Evolutionary conservation across 2,329 filamentous ascomycete species (phyloP).

Genomic region (Cephalotrichum gorgonifer): DNA sequence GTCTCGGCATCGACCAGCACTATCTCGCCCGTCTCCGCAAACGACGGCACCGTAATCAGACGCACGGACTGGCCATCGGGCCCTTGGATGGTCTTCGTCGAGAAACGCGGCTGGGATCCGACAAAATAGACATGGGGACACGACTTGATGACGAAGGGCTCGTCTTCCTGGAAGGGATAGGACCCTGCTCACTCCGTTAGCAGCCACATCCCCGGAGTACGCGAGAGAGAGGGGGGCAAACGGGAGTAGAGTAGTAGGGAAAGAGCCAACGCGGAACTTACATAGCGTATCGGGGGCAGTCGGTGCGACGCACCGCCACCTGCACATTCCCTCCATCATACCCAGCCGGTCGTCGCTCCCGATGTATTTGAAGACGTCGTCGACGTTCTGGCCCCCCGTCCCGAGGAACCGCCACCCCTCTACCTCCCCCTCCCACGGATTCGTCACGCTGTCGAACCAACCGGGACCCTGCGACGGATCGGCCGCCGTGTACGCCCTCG

Average conservation of each 20-base stretch:
- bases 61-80: constrained; percentile 60
- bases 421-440: constrained; percentile 84
- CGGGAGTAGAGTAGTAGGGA: no score
- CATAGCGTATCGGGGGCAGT: constrained; percentile 94
- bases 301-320: constrained; percentile 84
- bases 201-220: background rate
- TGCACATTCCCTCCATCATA: constrained; percentile 90
- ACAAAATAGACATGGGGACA: constrained; percentile 90
- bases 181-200: constrained; percentile 56
- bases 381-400: constrained; percentile 83
- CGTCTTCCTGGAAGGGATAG: constrained; percentile 90
- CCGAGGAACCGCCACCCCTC: constrained; percentile 84
- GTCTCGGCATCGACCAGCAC: constrained; percentile 81
- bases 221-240: background rate
- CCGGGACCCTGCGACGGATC: constrained; percentile 36
- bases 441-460: constrained; percentile 85
- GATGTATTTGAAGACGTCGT: constrained; percentile 89
- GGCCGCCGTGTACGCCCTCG: constrained; percentile 55
- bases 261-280: constrained; percentile 34
- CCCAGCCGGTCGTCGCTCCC: constrained; percentile 65
- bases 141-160: constrained; percentile 76
- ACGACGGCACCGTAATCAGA: constrained; percentile 75
- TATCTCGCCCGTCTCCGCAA: constrained; percentile 66
- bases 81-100: constrained; percentile 58
- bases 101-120: constrained; percentile 73